Evolutionary conservation across 1,139 yeast genomes (phyloP), one percentile per base, ranked within the genome.

Genomic region (Kurtzmaniella quercitrusa): DNA sequence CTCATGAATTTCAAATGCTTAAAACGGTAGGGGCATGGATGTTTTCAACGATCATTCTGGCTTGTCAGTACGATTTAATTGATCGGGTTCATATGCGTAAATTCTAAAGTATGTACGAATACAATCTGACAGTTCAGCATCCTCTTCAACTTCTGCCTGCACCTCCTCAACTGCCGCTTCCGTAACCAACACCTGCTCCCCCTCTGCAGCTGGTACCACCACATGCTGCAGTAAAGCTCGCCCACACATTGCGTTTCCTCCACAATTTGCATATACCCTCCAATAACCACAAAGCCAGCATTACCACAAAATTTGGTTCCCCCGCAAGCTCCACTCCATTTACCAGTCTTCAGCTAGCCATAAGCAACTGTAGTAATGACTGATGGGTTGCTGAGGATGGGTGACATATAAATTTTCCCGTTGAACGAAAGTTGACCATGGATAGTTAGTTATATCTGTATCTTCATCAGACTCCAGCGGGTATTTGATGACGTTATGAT

Each of bases 401-500:
- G 5, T 27, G 10, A 27, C 31, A 27, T 27, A 27, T n/a, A 27
- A 6, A 3, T 10, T 10, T 11, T n/a, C 14, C 12, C 10, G 4
- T 27, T 27, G 10, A 5, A 27, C 5, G 10, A 6, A 10, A 27
- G 5, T n/a, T 5, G 14, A 27, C 31, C 31, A 27, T 10, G 31
- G 31, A 10, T 7, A 27, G 4, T 11, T 11, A 5, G 4, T 21
- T 5, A 5, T 8, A 4, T 21, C 8, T n/a, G 10, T 7, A 27
- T 4, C 12, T 4, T 11, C 5, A 11, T 7, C 5, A 4, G 5
- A 7, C 10, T 27, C n/a, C 3, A 11, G 12, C 31, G 10, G 31
- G 31, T 6, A 27, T 27, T 27, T 8, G 5, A 42, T 34, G 12
- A 9, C 17, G 25, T 42, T 42, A 23, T 42, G 44, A 16, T 45